Evolutionary conservation across 2,329 filamentous ascomycete genomes (phyloP).

Genomic region (Sporothrix curviconia): DNA sequence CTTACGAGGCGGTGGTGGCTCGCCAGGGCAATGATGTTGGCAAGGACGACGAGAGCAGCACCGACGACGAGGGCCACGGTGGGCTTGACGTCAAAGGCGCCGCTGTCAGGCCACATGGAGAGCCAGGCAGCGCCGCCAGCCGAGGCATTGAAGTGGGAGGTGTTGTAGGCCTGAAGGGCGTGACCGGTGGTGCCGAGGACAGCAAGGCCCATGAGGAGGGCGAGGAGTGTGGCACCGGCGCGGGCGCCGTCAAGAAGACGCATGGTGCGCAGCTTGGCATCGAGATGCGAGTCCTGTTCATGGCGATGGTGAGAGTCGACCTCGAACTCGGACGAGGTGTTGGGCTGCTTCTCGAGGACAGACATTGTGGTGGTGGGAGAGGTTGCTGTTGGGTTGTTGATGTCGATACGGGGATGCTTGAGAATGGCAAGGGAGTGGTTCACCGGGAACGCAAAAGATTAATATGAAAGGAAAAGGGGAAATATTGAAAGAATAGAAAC

Average conservation of each 20-base stretch:
- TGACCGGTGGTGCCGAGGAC: constrained; percentile 50
- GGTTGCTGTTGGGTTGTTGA: not conserved
- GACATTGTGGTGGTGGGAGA: constrained; percentile 8
- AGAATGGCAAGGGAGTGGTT: too few species aligned
- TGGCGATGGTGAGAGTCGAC: constrained; percentile 29
- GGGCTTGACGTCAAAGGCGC: constrained; percentile 48
- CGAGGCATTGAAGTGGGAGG: constrained; percentile 42
- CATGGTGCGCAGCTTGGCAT: constrained; percentile 34
- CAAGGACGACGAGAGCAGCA: constrained; percentile 42
- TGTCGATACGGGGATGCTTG: too few species aligned
- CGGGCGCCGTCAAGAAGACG: constrained; percentile 38
- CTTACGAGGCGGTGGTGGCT: constrained; percentile 47
- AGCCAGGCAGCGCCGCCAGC: constrained; percentile 33
- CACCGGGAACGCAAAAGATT: too few species aligned
- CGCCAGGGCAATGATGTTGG: constrained; percentile 42
- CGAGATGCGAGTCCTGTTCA: constrained; percentile 29
- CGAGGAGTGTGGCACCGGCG: constrained; percentile 42
- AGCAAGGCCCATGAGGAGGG: constrained; percentile 44
- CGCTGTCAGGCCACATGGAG: constrained; percentile 48
- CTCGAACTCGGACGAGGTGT: constrained; percentile 43
- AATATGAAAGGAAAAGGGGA: too few species aligned
- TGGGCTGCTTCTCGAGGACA: constrained; percentile 13
- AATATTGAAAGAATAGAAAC: too few species aligned
- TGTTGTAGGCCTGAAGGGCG: constrained; percentile 48
- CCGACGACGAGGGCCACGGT: constrained; percentile 49